Evolutionary conservation across 2,329 filamentous ascomycete genomes (phyloP).

Genomic region (Aaosphaeria arxii): DNA sequence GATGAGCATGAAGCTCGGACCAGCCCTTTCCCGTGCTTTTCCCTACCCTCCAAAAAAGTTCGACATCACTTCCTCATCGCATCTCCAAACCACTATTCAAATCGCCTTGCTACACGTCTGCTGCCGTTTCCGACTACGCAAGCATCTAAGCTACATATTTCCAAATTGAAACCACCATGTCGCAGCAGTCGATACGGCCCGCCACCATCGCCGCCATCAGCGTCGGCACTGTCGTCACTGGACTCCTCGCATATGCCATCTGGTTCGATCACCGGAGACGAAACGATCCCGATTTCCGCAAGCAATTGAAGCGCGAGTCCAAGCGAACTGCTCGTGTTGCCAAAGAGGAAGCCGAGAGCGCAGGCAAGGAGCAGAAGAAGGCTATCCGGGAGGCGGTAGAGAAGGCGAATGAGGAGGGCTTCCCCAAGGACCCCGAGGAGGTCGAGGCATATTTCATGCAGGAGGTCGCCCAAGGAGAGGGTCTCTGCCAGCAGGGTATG

Average conservation of each 20-base stretch:
- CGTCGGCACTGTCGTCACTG: constrained; percentile 57
- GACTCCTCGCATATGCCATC: constrained; percentile 61
- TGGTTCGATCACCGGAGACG: constrained; percentile 67
- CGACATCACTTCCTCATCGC: constrained; percentile 3
- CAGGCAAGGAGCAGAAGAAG: constrained; percentile 65
- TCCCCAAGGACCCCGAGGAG: constrained; percentile 86
- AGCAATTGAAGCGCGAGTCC: constrained; percentile 67
- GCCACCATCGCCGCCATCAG: constrained; percentile 58
- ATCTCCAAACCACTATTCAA: too few relatives aligned
- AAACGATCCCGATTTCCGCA: constrained; percentile 62
- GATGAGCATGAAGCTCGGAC: constrained; percentile 18
- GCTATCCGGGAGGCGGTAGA: constrained; percentile 73
- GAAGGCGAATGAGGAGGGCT: constrained; percentile 84
- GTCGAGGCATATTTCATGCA: constrained; percentile 96
- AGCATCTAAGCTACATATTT: not conserved
- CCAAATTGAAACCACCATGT: constrained; percentile 10
- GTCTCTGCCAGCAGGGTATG: constrained; percentile 75
- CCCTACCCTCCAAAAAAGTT: constrained; percentile 25
- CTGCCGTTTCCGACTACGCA: too few relatives aligned
- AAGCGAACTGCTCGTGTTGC: constrained; percentile 68
- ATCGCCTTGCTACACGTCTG: too few relatives aligned
- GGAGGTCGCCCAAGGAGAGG: constrained; percentile 86
- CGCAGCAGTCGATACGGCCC: constrained; percentile 48
- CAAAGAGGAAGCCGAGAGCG: constrained; percentile 68
- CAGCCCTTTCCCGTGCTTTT: constrained; percentile 15